Evolutionary conservation across 108 stramenopile genomes (phyloP).

Genomic region (Heterococcus sp.): DNA sequence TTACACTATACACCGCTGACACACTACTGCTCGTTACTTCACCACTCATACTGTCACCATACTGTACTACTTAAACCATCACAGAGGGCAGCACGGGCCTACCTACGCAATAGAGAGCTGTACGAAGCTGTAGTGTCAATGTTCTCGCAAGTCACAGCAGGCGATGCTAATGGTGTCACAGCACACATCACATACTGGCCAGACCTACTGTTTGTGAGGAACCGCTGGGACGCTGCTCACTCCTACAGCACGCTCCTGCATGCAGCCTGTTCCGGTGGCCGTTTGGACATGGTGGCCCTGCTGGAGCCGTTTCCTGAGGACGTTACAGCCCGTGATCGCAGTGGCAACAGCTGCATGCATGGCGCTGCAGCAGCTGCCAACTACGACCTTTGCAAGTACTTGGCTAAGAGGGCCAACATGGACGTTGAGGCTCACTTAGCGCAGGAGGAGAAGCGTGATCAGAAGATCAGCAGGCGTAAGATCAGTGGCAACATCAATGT

Average conservation of each 20-base stretch:
- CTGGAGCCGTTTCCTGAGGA: conserved; percentile 25
- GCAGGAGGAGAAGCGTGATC: background rate
- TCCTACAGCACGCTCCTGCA: background rate
- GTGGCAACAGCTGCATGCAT: conserved; percentile 23
- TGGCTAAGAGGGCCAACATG: conserved; percentile 25
- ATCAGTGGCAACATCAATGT: conserved; percentile 16
- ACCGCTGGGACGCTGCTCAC: background rate
- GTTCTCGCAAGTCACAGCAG: conserved; percentile 4
- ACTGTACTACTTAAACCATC: too few relatives aligned
- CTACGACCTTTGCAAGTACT: conserved; percentile 28
- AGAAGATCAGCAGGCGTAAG: conserved; percentile 20
- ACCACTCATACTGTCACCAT: too few relatives aligned
- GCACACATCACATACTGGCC: conserved; percentile 21
- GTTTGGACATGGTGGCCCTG: conserved; percentile 5
- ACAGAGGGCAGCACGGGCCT: conserved; percentile 1
- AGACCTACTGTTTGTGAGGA: conserved; percentile 17
- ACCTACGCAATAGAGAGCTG: background rate
- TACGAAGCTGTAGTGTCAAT: background rate
- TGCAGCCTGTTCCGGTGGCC: background rate
- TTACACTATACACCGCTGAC: too few relatives aligned
- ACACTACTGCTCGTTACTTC: too few relatives aligned
- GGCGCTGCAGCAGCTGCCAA: conserved; percentile 19
- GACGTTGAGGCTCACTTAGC: conserved; percentile 7
- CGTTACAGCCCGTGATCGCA: conserved; percentile 6
- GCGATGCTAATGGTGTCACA: conserved; percentile 6